Conservation (phyloP, 768 basidiomycete genomes). For the Lanmaoa pseudosensibilis region DNA sequence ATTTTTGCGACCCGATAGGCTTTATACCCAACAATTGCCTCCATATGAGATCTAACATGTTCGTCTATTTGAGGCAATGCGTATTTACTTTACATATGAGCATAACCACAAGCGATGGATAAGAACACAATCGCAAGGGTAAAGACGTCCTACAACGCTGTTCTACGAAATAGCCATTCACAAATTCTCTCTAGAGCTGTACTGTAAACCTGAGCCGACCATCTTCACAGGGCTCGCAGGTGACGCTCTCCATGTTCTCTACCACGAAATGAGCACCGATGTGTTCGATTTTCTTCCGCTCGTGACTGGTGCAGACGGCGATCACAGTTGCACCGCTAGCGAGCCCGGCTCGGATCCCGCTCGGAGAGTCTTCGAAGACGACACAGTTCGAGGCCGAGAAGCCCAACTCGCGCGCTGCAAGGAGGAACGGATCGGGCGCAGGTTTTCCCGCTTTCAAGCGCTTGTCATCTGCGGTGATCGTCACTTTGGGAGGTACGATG, state of each 20-base stretch:
- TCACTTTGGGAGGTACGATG: conserved; percentile 63
- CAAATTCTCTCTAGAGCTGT: conserved; percentile 9
- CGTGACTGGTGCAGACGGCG: conserved; percentile 73
- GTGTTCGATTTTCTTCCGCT: conserved; percentile 51
- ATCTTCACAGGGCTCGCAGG: conserved; percentile 40
- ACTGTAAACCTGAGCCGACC: conserved; percentile 48
- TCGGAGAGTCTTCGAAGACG: conserved; percentile 75
- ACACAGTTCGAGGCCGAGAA: conserved; percentile 60
- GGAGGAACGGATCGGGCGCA: conserved; percentile 63
- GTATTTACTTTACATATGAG: not conserved
- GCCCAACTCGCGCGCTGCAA: conserved; percentile 58
- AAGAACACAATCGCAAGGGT: not conserved
- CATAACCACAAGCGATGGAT: not conserved
- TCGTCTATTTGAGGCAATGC: not conserved
- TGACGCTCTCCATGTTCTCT: conserved; percentile 52
- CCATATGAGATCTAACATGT: not conserved
- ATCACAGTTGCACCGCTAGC: conserved; percentile 73
- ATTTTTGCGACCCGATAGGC: not conserved
- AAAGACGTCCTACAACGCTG: not conserved
- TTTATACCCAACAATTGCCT: not conserved
- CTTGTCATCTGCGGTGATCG: conserved; percentile 76
- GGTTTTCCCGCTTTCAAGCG: conserved; percentile 67
- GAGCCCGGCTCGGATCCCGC: conserved; percentile 66
- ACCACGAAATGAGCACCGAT: conserved; percentile 59
- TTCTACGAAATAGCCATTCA: not conserved